These are phyloP conservation scores for Setomelanomma holmii DNA, from an alignment of 2,329 filamentous ascomycete genomes.

Conservation along the genomic window DNA sequence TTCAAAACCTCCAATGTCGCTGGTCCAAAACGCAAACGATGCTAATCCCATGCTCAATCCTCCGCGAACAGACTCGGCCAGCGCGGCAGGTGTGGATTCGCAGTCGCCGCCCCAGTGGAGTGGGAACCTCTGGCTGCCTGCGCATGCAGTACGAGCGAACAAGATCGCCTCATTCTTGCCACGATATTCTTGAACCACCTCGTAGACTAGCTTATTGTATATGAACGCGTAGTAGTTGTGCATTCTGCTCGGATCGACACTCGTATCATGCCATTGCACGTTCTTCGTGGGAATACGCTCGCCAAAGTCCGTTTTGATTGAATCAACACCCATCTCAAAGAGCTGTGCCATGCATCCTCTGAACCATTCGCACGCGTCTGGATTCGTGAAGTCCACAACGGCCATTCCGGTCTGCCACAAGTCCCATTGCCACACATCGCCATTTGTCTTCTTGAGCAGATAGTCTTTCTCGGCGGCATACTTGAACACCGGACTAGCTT, in stretches of 20 bases:
- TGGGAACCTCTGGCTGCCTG: constrained; percentile 73
- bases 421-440: constrained; percentile 78
- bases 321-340: constrained; percentile 73
- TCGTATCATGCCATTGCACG: constrained; percentile 68
- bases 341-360: constrained; percentile 66
- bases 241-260: constrained; percentile 70
- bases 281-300: constrained; percentile 73
- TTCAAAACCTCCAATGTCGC: constrained; percentile 76
- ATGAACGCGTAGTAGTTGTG: constrained; percentile 80
- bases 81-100: constrained; percentile 74
- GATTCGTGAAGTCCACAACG: constrained; percentile 77
- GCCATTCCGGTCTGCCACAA: constrained; percentile 81
- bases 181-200: constrained; percentile 64
- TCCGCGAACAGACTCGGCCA: constrained; percentile 74
- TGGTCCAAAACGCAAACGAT: constrained; percentile 73
- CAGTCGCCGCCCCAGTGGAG: constrained; percentile 74
- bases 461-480: constrained; percentile 71
- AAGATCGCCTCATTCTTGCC: constrained; percentile 65
- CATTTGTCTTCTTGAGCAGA: constrained; percentile 71
- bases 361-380: constrained; percentile 71
- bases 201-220: constrained; percentile 75
- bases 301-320: constrained; percentile 79
- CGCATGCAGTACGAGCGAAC: constrained; percentile 72
- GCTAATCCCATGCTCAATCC: constrained; percentile 69
- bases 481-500: constrained; percentile 71